Base-by-base conservation (phyloP, 352 stramenopile genomes). In the Phytophthora palmivora region DNA sequence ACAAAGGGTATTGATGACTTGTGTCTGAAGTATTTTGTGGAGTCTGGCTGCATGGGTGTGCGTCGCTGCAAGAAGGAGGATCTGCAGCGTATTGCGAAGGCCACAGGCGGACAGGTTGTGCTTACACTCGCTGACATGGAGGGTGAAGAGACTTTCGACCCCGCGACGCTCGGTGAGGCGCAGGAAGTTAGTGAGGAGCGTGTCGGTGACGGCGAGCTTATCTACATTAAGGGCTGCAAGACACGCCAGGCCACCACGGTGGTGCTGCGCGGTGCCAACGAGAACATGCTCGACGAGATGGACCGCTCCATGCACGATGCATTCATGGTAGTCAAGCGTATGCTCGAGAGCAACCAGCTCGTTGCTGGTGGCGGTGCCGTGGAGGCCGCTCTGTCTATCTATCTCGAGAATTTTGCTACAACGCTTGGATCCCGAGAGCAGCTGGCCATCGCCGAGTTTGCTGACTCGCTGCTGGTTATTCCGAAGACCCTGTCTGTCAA, bases 21-120 rank as follows among this genome's bases (percentile, higher is more conserved):
- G 33, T 99, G 96, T 64, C 92, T 99, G 63, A 99, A 99, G 80
- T 99, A 99, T 82, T 99, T 99, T 85, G 98, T 99, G 19, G 97
- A 99, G 81, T 94, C 95, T 0, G 95, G 94, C 21, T 97, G 90
- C 67, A 98, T 99, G 74, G 97, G 95, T 54, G 95, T 98, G 38
- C 92, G 98, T 63, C 94, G 98, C 19, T 97, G 98, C 42, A 98
- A 98, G 72, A 98, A 98, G 74, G 97, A 99, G 67, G 98, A 99
- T 76, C 63, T 99, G 56, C 95, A 96, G 53, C 95, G 98, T 52
- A 97, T 99, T 47, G 97, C 98, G 44, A 99, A 99, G 84, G 97
- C 97, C 19, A 99, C 97, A 18, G 98, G 98, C 28, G 98, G 94
- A 60, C 84, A 96, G 59, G 87, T 99, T 39, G 94, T 98, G 38